Evolutionary conservation across 805 yeast species (phyloP), one percentile per base, ranked within the genome.

Genomic region (Candida peoriensis): DNA sequence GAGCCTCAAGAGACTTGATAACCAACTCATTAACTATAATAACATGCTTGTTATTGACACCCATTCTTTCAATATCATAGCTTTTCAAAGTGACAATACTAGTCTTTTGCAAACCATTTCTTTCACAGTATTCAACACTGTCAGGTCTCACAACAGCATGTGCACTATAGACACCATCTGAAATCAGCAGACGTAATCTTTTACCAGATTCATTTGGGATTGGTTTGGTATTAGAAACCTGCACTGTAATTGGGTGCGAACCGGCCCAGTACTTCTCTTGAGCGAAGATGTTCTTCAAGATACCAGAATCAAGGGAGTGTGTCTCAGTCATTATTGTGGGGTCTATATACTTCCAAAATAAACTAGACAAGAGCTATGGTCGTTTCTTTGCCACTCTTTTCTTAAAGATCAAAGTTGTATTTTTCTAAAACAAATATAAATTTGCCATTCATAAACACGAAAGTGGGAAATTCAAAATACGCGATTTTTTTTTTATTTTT

Each of bases 141-240:
- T 63, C 68, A 23, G 76, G 74, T 52, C 77, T 72, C 42, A 74
- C 60, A 20, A 76, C 67, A 5, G 74, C 76, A 45, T 76, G 75
- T 33, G 71, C 63, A 20, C 65, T 58, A 46, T 59, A 71, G 18
- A 57, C 54, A 20, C 81, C 80, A 54, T 76, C 82, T 25, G 71
- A 68, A 15, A 76, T 49, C 62, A 75, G 62, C 34, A 68, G 41
- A 46, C 74, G 61, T 10, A 64, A 49, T 46, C 74, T 55, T 39
- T 61, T 64, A 14, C 70, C 70, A 11, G 52, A 50, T 10, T 61
- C 65, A 36, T 65, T 69, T 13, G 60, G 57, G 30, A 64, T 61
- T 9, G 58, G 59, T 38, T 54, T 63, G 29, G 55, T 49, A 37
- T 60, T 61, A 16, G 58, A 46, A 13, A 63, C 55, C 42, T 64